Evolutionary conservation across 2,329 filamentous ascomycete species (phyloP).

Genomic region (Clonostachys rhizophaga): DNA sequence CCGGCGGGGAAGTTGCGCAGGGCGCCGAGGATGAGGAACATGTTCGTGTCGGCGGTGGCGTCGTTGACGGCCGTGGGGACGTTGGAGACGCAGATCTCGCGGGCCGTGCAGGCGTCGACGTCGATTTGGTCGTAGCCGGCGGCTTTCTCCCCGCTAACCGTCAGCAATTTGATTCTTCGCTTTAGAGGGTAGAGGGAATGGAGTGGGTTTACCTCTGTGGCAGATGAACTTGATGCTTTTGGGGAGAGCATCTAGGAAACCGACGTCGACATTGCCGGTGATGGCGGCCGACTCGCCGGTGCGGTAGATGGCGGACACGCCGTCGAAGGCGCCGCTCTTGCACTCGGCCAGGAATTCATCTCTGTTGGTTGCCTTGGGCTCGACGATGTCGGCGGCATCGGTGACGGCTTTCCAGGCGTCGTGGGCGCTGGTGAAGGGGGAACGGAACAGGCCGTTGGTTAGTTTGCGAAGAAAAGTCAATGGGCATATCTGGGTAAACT

Average conservation of each 20-base stretch:
- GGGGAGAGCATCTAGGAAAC: conserved; percentile 58
- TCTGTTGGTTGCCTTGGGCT: conserved; percentile 56
- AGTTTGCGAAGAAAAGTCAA: neutral
- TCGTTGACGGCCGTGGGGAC: conserved; percentile 78
- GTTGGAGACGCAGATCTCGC: conserved; percentile 69
- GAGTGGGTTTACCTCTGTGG: conserved; percentile 45
- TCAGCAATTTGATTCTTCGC: too few relatives aligned
- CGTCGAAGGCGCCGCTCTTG: conserved; percentile 59
- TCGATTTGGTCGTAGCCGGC: conserved; percentile 86
- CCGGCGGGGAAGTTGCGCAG: conserved; percentile 67
- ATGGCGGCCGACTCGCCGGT: conserved; percentile 61
- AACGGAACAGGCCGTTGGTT: neutral
- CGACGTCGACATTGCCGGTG: conserved; percentile 67
- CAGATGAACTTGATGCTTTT: conserved; percentile 51
- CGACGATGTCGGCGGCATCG: conserved; percentile 60
- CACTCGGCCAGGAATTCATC: conserved; percentile 67
- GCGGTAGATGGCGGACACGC: conserved; percentile 61
- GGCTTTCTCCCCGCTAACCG: conserved; percentile 26
- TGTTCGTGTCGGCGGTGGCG: conserved; percentile 74
- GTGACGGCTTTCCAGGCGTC: conserved; percentile 59
- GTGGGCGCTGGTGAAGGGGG: conserved; percentile 48
- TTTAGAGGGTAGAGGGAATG: too few relatives aligned
- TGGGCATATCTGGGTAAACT: conserved; percentile 6
- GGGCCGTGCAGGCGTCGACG: conserved; percentile 63
- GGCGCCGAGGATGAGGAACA: conserved; percentile 79